A percentile compares a stretch with the other conserved stretches of the same genome.
Evolutionary conservation across 306 rosid species (phyloP).

Genomic region (Betula pendula): DNA sequence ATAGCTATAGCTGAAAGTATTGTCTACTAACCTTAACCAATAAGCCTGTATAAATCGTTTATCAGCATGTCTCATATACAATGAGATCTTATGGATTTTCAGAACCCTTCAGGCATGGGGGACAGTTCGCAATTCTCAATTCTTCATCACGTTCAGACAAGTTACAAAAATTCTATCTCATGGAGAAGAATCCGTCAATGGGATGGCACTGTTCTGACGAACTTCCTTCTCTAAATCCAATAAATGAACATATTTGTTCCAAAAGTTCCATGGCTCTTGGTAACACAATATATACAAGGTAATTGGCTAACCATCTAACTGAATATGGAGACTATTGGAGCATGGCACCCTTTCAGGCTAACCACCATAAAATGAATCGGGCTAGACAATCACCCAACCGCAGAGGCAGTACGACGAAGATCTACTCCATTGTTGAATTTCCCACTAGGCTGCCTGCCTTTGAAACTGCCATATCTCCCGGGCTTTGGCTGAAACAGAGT

Average conservation of each 20-base stretch:
- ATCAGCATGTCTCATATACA: constrained; percentile 32
- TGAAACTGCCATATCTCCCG: constrained; percentile 71
- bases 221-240: constrained; percentile 31
- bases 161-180: constrained; percentile 40
- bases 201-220: constrained; percentile 21
- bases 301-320: constrained; percentile 29
- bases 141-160: constrained; percentile 31
- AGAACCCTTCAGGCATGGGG: constrained; percentile 29
- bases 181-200: constrained; percentile 33
- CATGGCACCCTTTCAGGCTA: constrained; percentile 22
- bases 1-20: constrained; percentile 44
- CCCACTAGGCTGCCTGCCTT: constrained; percentile 62
- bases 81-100: constrained; percentile 29
- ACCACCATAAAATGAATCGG: constrained; percentile 5
- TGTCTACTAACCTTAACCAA: constrained; percentile 43
- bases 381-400: constrained; percentile 53
- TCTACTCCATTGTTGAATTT: constrained; percentile 70
- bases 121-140: constrained; percentile 23
- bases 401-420: constrained; percentile 81
- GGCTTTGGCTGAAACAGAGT: constrained; percentile 84
- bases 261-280: constrained; percentile 35
- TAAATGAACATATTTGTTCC: constrained; percentile 5
- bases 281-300: constrained; percentile 47
- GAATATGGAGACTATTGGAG: constrained; percentile 8
- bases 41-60: constrained; percentile 42